Evolutionary conservation across 345 rosid genomes (phyloP), one percentile per base, ranked within the genome.

Genomic region (Melaleuca alternifolia): DNA sequence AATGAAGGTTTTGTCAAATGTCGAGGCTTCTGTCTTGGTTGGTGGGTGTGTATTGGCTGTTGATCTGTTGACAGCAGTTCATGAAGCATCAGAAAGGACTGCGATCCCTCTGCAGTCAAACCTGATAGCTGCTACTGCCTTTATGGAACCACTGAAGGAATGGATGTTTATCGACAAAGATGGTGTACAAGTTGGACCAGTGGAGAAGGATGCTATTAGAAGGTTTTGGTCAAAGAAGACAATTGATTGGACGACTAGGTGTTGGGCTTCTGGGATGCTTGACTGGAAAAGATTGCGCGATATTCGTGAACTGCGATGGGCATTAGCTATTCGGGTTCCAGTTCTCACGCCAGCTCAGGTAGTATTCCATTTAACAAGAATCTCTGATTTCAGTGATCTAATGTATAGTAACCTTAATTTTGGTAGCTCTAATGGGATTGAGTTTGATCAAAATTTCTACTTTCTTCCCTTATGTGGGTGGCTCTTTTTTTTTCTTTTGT

Each of bases 231-330:
- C 98, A 71, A 97, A 96, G 91, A 95, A 94, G 88, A 93, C 77
- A 87, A 95, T 97, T 89, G 94, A 95, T 88, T 96, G 99, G 99
- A 92, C 93, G 24, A 93, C 99, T 76, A 95, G 95, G 88, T 97
- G 96, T 89, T 93, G 96, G 95, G 98, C 98, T 85, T 93, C 96
- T 89, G 99, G 99, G 85, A 96, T 97, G 98, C 85, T 91, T 82
- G 99, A 97, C 86, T 95, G 99, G 99, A 97, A 97, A 92, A 96
- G 93, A 90, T 88, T 97, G 88, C 96, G 95, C 87, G 99, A 97
- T 91, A 96, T 97, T 84, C 99, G 99, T 90, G 99, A 97, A 91
- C 98, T 97, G 91, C 96, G 99, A 48, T 97, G 99, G 99, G 98
- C 96, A 54, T 93, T 96, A 88, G 92, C 99, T 87, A 85, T 89